Evolutionary conservation across 2,329 filamentous ascomycete species (phyloP).

Genomic region (Arthrobotrys sphaeroides): DNA sequence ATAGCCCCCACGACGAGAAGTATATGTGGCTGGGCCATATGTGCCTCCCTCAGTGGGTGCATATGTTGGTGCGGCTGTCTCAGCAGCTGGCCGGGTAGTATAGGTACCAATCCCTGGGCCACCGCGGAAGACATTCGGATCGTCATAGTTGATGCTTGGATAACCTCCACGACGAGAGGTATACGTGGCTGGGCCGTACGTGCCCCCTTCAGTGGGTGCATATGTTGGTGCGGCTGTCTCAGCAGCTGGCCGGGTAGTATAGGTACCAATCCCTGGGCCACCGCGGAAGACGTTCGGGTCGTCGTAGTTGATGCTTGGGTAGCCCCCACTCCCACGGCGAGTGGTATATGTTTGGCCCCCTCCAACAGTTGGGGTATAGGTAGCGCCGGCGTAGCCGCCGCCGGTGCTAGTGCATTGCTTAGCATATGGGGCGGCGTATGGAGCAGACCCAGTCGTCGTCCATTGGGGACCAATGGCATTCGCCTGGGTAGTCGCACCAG

Average conservation of each 20-base stretch:
- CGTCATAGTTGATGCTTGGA: conserved; percentile 28
- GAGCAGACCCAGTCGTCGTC: conserved; percentile 11
- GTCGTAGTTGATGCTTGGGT: conserved; percentile 35
- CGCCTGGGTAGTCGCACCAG: conserved; percentile 31
- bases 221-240: background rate
- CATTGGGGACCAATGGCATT: conserved; percentile 11
- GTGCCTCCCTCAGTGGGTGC: background rate
- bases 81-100: background rate
- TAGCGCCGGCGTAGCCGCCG: background rate
- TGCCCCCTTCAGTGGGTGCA: background rate
- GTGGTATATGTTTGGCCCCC: background rate
- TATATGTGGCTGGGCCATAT: conserved; percentile 10
- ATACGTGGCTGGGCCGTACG: conserved; percentile 1
- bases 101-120: conserved; percentile 7
- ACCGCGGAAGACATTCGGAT: conserved; percentile 40
- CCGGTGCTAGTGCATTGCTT: conserved; percentile 25
- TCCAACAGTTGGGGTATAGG: background rate
- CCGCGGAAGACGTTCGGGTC: conserved; percentile 43
- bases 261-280: conserved; percentile 7
- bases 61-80: background rate
- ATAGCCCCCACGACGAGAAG: conserved; percentile 30
- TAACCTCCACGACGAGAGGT: conserved; percentile 33
- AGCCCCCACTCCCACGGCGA: background rate
- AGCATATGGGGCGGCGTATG: conserved; percentile 42
- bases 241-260: background rate